Base-by-base conservation (phyloP, 225 moss, liverwort and hornwort species). In the Neckera pumila region DNA sequence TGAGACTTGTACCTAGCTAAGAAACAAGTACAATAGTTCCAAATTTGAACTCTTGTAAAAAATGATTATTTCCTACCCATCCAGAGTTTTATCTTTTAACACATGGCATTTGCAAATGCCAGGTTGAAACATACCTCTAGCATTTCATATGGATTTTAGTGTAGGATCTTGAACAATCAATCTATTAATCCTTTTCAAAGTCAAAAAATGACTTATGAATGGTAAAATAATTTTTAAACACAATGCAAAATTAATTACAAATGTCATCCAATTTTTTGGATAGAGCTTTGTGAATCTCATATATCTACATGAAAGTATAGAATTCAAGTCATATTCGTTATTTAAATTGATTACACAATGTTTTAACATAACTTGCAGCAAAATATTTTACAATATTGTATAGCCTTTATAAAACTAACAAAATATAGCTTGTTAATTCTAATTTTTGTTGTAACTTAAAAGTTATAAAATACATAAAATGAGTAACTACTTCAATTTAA, bases 341-440 rank as follows among this genome's bases (percentile, higher is more conserved):
- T 2, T 13, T 21, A 6, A 36, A 53, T 5, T 76, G 14, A 5
- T 23, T 76, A 54, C 1, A 34, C 9, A 54, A 22, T 22, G 3
- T 22, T 76, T 34, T 76, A 34, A 9, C 0, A 22, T 0, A 22
- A 53, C 1, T 9, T 36, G 0, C 0, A 34, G 0, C 4, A 53
- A 2, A 22, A 21, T 53, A 34, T 53, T 51, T 1, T 53, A 76
- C 1, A 42, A 47, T 30, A 25, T 25, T 13, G 8, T 40, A 23
- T 10, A 10, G 6, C 6, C 7, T 33, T 12, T 19, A 33, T 33
- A 49, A 49, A 33, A 12, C 20, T 12, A 75, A 7, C 7, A 18
- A 19, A 49, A 21, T 0, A 3, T 21, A 51, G 3, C 8, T 76
- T 8, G 0, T 13, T 21, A 33, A 20, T 20, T 51, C 1, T 74